phyloP scores from a whole-genome alignment of 208 protist species.

The Blechomonas ayalai region DNA sequence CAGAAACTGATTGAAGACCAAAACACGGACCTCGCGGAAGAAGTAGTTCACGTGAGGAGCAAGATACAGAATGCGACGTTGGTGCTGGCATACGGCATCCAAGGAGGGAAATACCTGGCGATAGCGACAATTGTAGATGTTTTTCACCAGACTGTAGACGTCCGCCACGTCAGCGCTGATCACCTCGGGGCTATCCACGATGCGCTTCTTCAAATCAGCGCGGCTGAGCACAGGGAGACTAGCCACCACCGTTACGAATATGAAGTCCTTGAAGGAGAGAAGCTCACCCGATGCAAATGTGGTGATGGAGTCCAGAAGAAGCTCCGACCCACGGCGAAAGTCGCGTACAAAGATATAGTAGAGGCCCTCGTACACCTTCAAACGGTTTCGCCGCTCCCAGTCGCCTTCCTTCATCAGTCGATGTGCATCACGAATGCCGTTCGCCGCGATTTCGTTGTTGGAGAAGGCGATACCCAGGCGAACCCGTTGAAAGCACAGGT shows the following conservation, averaged over 20 bases:
- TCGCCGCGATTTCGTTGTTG: constrained; percentile 87
- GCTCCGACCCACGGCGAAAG: constrained; percentile 89
- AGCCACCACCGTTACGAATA: constrained; percentile 93
- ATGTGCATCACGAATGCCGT: constrained; percentile 88
- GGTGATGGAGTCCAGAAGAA: constrained; percentile 95
- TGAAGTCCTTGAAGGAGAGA: constrained; percentile 91
- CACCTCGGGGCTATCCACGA: constrained; percentile 87
- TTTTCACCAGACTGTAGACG: constrained; percentile 80
- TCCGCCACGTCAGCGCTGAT: constrained; percentile 89
- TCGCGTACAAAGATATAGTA: constrained; percentile 94
- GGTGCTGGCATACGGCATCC: constrained; percentile 86
- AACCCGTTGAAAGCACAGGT: constrained; percentile 95
- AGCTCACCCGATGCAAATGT: constrained; percentile 97
- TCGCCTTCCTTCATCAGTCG: constrained; percentile 97
- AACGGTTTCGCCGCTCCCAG: constrained; percentile 98
- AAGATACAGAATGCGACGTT: constrained; percentile 91
- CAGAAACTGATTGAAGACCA: constrained; percentile 98
- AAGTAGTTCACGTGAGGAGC: constrained; percentile 93
- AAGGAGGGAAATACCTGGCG: constrained; percentile 89
- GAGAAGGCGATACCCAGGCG: constrained; percentile 95
- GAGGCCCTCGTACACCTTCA: constrained; percentile 98
- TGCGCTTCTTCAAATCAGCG: constrained; percentile 82
- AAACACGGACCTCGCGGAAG: constrained; percentile 94
- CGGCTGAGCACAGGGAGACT: constrained; percentile 86
- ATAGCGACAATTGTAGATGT: constrained; percentile 96